These are phyloP conservation scores for Cytospora schulzeri DNA, from an alignment of 2,329 filamentous ascomycete species.

Conservation along the genomic window DNA sequence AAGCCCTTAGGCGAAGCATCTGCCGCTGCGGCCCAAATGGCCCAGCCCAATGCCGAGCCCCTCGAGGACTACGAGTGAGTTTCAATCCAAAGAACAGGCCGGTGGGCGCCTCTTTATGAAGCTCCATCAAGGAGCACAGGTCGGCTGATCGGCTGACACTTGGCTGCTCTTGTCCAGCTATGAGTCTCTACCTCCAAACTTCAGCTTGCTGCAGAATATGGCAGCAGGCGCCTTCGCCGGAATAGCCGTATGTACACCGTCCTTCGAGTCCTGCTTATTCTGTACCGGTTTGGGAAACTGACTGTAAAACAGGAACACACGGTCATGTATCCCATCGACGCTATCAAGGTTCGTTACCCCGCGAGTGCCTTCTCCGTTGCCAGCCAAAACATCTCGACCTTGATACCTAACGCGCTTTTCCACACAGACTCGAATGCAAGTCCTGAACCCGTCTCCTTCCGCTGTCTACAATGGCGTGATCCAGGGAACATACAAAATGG, in stretches of 20 bases:
- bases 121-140: neutral
- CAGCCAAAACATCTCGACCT: neutral
- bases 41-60: constrained; percentile 66
- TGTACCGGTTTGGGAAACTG: constrained; percentile 28
- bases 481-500: constrained; percentile 91
- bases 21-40: constrained; percentile 70
- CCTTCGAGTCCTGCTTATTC: neutral
- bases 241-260: constrained; percentile 70
- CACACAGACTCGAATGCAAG: constrained; percentile 91
- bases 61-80: constrained; percentile 65
- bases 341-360: constrained; percentile 75
- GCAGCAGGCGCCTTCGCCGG: constrained; percentile 93
- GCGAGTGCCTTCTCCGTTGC: constrained; percentile 30
- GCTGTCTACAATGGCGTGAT: constrained; percentile 87
- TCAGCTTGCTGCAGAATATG: constrained; percentile 94
- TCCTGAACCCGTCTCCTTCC: constrained; percentile 79
- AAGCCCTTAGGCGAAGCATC: constrained; percentile 64
- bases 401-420: constrained; percentile 14
- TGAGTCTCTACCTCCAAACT: constrained; percentile 91
- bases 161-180: constrained; percentile 59
- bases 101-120: neutral
- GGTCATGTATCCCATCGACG: constrained; percentile 98
- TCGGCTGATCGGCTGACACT: constrained; percentile 25
- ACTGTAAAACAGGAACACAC: constrained; percentile 76
- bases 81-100: neutral